A percentile compares a stretch with the other conserved stretches of the same genome.
These are phyloP conservation scores for Aethionema arabicum DNA, from an alignment of 345 rosid genomes.

Conservation along the genomic window DNA sequence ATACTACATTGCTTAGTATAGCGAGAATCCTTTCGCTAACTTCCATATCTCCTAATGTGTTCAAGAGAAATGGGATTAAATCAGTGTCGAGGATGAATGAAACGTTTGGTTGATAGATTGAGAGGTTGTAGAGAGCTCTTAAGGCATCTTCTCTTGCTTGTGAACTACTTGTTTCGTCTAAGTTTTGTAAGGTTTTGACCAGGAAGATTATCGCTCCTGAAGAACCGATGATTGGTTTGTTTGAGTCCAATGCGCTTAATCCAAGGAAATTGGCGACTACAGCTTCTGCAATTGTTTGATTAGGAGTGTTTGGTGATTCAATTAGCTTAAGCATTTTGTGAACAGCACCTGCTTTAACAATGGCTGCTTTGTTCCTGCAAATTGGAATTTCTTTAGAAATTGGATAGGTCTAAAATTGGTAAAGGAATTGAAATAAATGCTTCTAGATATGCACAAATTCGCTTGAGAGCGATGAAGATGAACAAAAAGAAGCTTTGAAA, in stretches of 20 bases:
- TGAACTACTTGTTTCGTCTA: slow-evolving; percentile 40
- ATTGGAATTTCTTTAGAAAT: slow-evolving; percentile 7
- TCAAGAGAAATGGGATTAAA: slow-evolving; percentile 57
- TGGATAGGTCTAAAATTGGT: slow-evolving; percentile 4
- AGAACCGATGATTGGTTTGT: slow-evolving; percentile 88
- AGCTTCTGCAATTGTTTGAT: slow-evolving; percentile 65
- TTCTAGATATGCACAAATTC: slow-evolving; percentile 8
- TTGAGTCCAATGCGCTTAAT: slow-evolving; percentile 82
- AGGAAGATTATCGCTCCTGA: slow-evolving; percentile 84
- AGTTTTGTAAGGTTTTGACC: slow-evolving; percentile 54
- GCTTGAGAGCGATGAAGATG: not conserved
- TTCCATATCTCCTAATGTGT: slow-evolving; percentile 82
- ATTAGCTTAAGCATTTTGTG: slow-evolving; percentile 90
- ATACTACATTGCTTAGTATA: slow-evolving; percentile 70
- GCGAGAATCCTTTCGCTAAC: slow-evolving; percentile 86
- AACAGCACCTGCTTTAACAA: slow-evolving; percentile 95
- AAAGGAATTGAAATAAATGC: slow-evolving; percentile 20
- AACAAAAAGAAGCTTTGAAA: slow-evolving; percentile 4
- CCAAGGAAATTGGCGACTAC: slow-evolving; percentile 91
- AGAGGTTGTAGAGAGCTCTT: slow-evolving; percentile 84
- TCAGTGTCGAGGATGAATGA: slow-evolving; percentile 60
- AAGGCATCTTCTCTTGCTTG: slow-evolving; percentile 88
- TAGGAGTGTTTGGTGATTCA: slow-evolving; percentile 51
- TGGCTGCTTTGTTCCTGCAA: slow-evolving; percentile 96
- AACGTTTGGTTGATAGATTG: slow-evolving; percentile 62